These are phyloP conservation scores for Lagerstroemia fauriei DNA, from an alignment of 441 rosid species.

Conservation along the genomic window DNA sequence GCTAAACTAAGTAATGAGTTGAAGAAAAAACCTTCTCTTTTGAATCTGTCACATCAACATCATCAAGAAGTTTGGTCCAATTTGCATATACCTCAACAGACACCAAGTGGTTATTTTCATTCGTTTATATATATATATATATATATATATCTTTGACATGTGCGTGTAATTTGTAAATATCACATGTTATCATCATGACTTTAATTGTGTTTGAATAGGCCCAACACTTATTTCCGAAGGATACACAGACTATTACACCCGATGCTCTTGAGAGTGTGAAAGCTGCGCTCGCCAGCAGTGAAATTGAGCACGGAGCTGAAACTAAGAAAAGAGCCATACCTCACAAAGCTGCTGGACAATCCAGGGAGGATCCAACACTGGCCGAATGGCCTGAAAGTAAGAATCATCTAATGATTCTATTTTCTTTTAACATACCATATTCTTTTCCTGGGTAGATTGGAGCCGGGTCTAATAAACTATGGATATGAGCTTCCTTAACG, in stretches of 20 bases:
- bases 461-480: neutral
- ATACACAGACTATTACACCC: conserved; percentile 86
- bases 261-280: conserved; percentile 91
- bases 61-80: conserved; percentile 5
- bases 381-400: conserved; percentile 97
- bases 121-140: too few species aligned
- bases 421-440: neutral
- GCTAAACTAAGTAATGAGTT: neutral
- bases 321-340: conserved; percentile 85
- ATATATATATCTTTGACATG: neutral
- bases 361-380: conserved; percentile 95
- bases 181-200: neutral
- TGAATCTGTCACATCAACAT: neutral
- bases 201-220: conserved; percentile 48
- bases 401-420: conserved; percentile 14
- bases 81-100: conserved; percentile 8
- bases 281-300: conserved; percentile 91
- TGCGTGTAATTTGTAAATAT: neutral
- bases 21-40: conserved; percentile 5
- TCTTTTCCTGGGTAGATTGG: too few species aligned
- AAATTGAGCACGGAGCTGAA: conserved; percentile 83
- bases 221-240: conserved; percentile 75
- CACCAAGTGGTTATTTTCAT: conserved; percentile 8
- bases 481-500: neutral
- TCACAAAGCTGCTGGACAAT: conserved; percentile 89